Base-by-base conservation (phyloP, 208 protist species). In the Acanthamoeba triangularis region DNA sequence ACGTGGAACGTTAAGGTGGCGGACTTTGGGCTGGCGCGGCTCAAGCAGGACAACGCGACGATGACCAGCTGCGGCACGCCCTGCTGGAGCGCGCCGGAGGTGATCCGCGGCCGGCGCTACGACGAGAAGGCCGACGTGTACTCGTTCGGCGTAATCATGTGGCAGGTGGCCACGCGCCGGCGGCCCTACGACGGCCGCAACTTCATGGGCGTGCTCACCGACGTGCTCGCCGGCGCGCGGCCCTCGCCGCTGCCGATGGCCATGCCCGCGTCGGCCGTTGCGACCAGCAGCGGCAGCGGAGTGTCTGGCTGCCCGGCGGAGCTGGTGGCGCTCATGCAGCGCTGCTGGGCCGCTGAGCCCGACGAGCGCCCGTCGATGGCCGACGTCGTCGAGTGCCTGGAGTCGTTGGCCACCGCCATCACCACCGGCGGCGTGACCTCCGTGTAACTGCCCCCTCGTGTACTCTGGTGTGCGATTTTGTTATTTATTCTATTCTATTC, bases 61-160 rank as follows among this genome's bases (percentile, higher is more conserved):
- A 95, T 97, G 96, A 97, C 96, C 25, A 67, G 85, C 28, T 97
- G 96, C 85, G 96, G 96, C 10, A 97, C 96, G 63, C 96, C 96
- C 33, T 82, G 67, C 78, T 97, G 96, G 96, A 96, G 87, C 1
- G 88, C 96, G 16, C 96, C 96, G 4, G 96, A 97, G 76, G 76
- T 97, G 7, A 28, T 97, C 16, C 41, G 91, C 41, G 90, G 69
- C 47, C 35, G 96, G 49, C 49, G 61, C 52, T 97, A 97, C 54
- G 94, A 95, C 5, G 90, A 97, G 30, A 96, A 94, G 35, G 96
- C 95, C 14, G 96, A 97, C 88, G 88, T 97, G n/a, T 97, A 97
- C 69, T 90, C 63, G 54, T 97, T 97, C 94, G 96, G 78, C n/a
- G 30, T 94, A 23, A 72, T 92, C 25, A 59, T 97, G 65, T 97